Base-by-base conservation (phyloP, 352 stramenopile species). In the Globisporangium heterothallicum region DNA sequence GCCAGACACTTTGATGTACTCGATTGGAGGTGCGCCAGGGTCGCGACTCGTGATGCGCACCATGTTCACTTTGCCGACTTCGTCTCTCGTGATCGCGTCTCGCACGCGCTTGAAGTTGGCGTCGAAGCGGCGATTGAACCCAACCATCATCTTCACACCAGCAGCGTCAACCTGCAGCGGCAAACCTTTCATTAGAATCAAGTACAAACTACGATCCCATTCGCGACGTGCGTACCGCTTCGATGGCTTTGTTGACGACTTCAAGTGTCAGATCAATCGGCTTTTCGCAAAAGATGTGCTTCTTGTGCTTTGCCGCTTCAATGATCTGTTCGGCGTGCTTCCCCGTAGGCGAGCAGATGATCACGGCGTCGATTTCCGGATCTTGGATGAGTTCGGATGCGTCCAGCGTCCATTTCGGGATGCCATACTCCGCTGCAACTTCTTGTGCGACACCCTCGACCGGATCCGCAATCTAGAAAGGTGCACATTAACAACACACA, bases 251-350 rank as follows among this genome's bases (percentile, higher is more conserved):
- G 24, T 48, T 48, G 10, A 48, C 42, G n/a, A 27, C n/a, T 6
- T 30, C 42, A n/a, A 48, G 21, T 13, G 42, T 48, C 22, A 48
- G 34, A 25, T 35, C 48, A 22, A 35, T 54, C 14, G 48, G 30
- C 30, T 52, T 41, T 36, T 51, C 30, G 34, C 44, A 41, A 32
- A 53, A 48, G 40, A 53, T 41, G 36, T 60, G 51, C 51, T 58
- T 41, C 27, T 48, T 47, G 49, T 46, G 49, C 13, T 78, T 79
- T 16, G 94, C 94, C 21, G 85, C 91, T 29, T 89, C 83, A 40
- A 97, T 93, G 63, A 98, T 98, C 75, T 98, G 95, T 58, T 97
- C 83, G 13, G 94, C 95, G 74, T 98, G 95, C 48, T 79, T 90
- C 26, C 84, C 69, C 16, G 88, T 98, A 3, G 95, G 95, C 12